A percentile compares a stretch with the other conserved stretches of the same genome.
Conservation (phyloP, 2,329 filamentous ascomycete species). For the Aspergillus arachidicola region DNA sequence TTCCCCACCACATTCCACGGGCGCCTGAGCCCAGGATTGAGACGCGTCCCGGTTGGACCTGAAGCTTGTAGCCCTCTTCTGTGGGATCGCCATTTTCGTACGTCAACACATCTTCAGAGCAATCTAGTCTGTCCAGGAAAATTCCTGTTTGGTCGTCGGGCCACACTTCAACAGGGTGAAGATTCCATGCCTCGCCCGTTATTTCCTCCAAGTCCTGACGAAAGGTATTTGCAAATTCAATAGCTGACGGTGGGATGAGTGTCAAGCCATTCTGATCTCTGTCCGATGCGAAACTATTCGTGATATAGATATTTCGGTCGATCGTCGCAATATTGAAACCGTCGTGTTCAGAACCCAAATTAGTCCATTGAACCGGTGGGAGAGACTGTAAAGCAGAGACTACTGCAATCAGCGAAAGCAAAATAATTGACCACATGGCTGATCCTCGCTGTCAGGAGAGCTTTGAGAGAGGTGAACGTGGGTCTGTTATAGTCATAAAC, state of each 20-base stretch:
- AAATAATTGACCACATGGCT: slow-evolving; percentile 1
- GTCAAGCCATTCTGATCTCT: slow-evolving; percentile 52
- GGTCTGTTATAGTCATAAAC: not conserved
- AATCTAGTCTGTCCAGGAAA: slow-evolving; percentile 39
- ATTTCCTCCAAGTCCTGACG: slow-evolving; percentile 47
- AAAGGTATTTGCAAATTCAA: slow-evolving; percentile 54
- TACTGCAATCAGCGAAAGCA: not conserved
- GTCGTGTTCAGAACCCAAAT: not conserved
- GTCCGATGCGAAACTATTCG: slow-evolving; percentile 39
- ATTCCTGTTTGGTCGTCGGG: slow-evolving; percentile 44
- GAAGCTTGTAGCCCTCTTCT: slow-evolving; percentile 55
- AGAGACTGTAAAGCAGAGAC: slow-evolving; percentile 5
- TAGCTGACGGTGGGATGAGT: slow-evolving; percentile 54
- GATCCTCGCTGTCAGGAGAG: not conserved
- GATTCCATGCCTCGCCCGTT: slow-evolving; percentile 46
- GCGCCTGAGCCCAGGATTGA: slow-evolving; percentile 56
- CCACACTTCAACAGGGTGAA: slow-evolving; percentile 41
- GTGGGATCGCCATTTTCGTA: slow-evolving; percentile 53
- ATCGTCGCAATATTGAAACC: slow-evolving; percentile 1
- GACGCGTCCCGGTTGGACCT: slow-evolving; percentile 40
- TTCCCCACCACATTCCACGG: slow-evolving; percentile 62
- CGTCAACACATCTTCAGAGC: slow-evolving; percentile 29
- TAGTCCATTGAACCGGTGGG: slow-evolving; percentile 5
- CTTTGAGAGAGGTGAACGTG: not conserved
- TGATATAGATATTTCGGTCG: slow-evolving; percentile 40